Conservation (phyloP, 2,329 filamentous ascomycete genomes). For the Aspergillus fijiensis region DNA sequence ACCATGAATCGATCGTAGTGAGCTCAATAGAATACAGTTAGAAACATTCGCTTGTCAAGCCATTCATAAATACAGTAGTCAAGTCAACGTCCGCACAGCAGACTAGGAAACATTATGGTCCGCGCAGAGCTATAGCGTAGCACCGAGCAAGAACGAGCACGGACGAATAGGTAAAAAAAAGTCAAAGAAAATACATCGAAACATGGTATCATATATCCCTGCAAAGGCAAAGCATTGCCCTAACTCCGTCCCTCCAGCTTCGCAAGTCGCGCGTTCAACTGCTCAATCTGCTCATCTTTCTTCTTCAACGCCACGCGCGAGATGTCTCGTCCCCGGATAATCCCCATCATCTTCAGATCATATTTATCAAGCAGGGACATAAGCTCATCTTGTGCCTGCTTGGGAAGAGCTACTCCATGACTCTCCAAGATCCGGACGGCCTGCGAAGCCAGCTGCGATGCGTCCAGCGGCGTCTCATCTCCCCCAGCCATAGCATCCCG, state of each 20-base stretch:
- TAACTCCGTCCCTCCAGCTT: constrained; percentile 56
- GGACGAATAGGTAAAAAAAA: neutral
- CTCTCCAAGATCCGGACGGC: constrained; percentile 37
- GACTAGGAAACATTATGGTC: neutral
- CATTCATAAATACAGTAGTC: neutral
- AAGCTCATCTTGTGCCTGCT: constrained; percentile 36
- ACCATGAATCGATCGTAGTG: no score
- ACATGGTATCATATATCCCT: constrained; percentile 11
- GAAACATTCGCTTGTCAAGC: no score
- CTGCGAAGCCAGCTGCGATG: constrained; percentile 22
- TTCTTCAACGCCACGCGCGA: constrained; percentile 61
- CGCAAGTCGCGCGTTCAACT: constrained; percentile 66
- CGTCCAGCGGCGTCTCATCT: constrained; percentile 18
- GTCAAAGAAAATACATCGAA: neutral
- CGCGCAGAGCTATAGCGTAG: neutral
- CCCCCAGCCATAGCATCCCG: constrained; percentile 26
- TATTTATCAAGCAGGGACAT: constrained; percentile 54
- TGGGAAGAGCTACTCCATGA: constrained; percentile 34
- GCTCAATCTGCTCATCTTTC: constrained; percentile 63
- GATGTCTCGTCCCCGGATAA: constrained; percentile 65
- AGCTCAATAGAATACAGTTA: no score
- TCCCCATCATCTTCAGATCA: constrained; percentile 59
- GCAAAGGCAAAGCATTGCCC: constrained; percentile 40
- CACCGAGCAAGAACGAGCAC: neutral
- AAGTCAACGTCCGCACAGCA: constrained; percentile 1